Base-by-base conservation (phyloP, 108 stramenopile species). In the Nitzschia sp. region DNA sequence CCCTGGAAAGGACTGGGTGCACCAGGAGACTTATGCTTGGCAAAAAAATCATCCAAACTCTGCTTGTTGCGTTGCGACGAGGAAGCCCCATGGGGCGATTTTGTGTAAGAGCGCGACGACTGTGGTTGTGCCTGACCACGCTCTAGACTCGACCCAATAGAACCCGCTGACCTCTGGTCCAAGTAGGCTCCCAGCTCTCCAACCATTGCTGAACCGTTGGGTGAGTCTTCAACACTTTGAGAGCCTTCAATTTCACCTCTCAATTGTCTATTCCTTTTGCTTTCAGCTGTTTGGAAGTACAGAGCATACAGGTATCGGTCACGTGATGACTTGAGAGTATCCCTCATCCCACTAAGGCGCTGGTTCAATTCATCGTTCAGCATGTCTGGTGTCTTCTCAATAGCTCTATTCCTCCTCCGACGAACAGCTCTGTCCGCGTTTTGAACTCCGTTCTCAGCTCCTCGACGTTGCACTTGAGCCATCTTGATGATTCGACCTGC, bases 271-370 rank as follows among this genome's bases (percentile, higher is more conserved):
- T 72, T 71, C 52, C 71, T 17, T 25, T 56, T 58, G 42, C 72
- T 76, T 37, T 67, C 71, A 22, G 51, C 57, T 14, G 71, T 77
- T 70, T 81, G 66, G 37, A 41, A 63, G 34, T 63, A 53, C 14
- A 77, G 71, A 10, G 74, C 69, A 15, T 58, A 58, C 15, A 77
- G 46, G 14, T 67, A 77, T 53, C 48, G 38, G 51, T 76, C 67
- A 26, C 80, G 54, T 48, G 75, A 72, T 37, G 58, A 21, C 52
- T 72, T 76, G 34, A 76, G 22, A 10, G 63, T 64, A 22, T 71
- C 72, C 61, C 41, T 76, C 54, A 76, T 22, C 0, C 48, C 38
- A 14, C 50, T 37, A 40, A 77, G 42, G 39, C 69, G 51, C 6
- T 61, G 54, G 25, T 71, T 63, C 24, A 71, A 26, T 5, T 51